phyloP scores from a whole-genome alignment of 2,329 filamentous ascomycete genomes.

The Monosporascus sp. region DNA sequence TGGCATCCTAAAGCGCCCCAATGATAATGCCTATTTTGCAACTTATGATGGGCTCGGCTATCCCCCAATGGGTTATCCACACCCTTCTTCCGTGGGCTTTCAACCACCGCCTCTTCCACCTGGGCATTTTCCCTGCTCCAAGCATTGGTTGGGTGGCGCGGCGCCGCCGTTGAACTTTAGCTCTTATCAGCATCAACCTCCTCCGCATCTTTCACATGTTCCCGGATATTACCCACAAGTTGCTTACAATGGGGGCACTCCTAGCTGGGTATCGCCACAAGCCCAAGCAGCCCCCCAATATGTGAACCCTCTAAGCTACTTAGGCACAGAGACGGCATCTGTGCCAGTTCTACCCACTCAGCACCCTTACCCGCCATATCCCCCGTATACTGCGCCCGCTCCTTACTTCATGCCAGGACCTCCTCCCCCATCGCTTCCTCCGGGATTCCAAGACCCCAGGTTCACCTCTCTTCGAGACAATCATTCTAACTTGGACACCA shows the following conservation, averaged over 20 bases:
- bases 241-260: neutral
- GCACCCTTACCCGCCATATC: neutral
- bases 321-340: slow-evolving; percentile 6
- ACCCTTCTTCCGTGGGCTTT: neutral
- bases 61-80: neutral
- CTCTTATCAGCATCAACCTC: neutral
- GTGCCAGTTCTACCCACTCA: slow-evolving; percentile 4
- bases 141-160: neutral
- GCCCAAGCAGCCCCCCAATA: slow-evolving; percentile 5
- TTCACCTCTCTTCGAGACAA: neutral
- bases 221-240: slow-evolving; percentile 1
- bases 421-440: neutral
- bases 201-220: neutral
- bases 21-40: neutral
- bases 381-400: slow-evolving; percentile 3
- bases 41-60: neutral
- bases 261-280: slow-evolving; percentile 1
- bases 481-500: neutral
- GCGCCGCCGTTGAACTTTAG: neutral
- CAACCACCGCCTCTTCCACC: slow-evolving; percentile 4
- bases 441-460: neutral
- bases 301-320: neutral
- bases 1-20: neutral
- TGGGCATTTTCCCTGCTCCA: neutral
- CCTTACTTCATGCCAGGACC: neutral